These are phyloP conservation scores for Penicillium crustosum DNA, from an alignment of 2,329 filamentous ascomycete species.

Conservation along the genomic window DNA sequence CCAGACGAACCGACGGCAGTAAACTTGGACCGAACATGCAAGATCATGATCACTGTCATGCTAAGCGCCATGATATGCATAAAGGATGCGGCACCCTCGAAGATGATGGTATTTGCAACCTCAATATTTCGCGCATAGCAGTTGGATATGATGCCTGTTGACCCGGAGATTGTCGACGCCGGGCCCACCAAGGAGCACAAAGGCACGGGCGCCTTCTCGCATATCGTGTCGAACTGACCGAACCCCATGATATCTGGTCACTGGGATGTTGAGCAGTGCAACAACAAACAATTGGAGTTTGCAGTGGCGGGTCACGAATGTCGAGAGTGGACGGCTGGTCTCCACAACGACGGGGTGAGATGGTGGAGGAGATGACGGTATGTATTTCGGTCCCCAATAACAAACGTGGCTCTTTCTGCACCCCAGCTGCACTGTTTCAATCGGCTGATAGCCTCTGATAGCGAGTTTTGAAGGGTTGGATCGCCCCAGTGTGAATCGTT, in stretches of 20 bases:
- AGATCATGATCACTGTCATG: constrained; percentile 96
- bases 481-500: constrained; percentile 8
- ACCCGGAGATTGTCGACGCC: constrained; percentile 59
- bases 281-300: constrained; percentile 21
- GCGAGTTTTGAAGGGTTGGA: background rate
- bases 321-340: constrained; percentile 26
- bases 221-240: constrained; percentile 86
- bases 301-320: constrained; percentile 25
- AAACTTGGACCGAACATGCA: constrained; percentile 96
- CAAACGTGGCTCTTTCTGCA: constrained; percentile 6
- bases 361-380: constrained; percentile 24
- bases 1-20: constrained; percentile 80
- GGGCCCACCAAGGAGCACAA: constrained; percentile 83
- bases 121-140: constrained; percentile 96
- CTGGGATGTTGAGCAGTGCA: constrained; percentile 14
- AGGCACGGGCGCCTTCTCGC: constrained; percentile 79
- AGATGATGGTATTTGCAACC: constrained; percentile 97
- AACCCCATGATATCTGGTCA: constrained; percentile 69
- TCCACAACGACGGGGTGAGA: constrained; percentile 35
- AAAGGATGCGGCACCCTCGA: constrained; percentile 85
- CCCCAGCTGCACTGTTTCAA: background rate
- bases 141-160: constrained; percentile 77
- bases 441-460: background rate
- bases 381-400: background rate
- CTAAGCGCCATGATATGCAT: constrained; percentile 86